phyloP scores from a whole-genome alignment of 306 rosid species.

The Glycine tomentella region DNA sequence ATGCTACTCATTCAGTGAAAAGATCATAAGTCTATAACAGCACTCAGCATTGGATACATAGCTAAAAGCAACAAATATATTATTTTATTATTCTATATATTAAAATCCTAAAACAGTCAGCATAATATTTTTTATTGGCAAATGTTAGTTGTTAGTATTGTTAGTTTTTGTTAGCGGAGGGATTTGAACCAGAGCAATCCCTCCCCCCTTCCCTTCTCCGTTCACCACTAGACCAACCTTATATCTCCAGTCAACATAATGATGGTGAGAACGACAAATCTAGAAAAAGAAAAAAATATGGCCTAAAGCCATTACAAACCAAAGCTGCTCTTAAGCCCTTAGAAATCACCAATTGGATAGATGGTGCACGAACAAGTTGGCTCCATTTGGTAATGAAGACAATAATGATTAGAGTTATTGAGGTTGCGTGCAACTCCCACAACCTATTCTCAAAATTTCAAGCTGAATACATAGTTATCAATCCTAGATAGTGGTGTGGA shows the following conservation, averaged over 20 bases:
- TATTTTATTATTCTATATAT: neutral
- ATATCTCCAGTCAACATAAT: neutral
- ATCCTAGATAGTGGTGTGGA: neutral
- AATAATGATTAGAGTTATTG: neutral
- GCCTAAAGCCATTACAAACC: slow-evolving; percentile 23
- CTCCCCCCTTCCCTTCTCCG: no score
- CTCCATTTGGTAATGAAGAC: slow-evolving; percentile 6
- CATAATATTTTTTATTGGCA: no score
- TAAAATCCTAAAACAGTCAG: slow-evolving; percentile 3
- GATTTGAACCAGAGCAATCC: no score
- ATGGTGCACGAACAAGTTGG: neutral
- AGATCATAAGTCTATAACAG: neutral
- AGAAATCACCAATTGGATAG: neutral
- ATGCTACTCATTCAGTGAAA: slow-evolving; percentile 1
- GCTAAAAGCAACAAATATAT: slow-evolving; percentile 24
- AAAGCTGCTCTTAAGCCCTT: slow-evolving; percentile 14
- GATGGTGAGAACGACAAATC: slow-evolving; percentile 17
- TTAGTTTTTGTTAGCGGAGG: no score
- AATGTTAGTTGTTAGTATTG: no score
- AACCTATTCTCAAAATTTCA: slow-evolving; percentile 7
- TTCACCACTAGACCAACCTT: no score
- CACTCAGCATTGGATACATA: neutral
- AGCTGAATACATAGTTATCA: neutral
- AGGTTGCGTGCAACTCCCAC: neutral
- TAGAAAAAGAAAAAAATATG: slow-evolving; percentile 6